These are phyloP conservation scores for Cicer chorassanicum DNA, from an alignment of 306 rosid species.

Conservation along the genomic window DNA sequence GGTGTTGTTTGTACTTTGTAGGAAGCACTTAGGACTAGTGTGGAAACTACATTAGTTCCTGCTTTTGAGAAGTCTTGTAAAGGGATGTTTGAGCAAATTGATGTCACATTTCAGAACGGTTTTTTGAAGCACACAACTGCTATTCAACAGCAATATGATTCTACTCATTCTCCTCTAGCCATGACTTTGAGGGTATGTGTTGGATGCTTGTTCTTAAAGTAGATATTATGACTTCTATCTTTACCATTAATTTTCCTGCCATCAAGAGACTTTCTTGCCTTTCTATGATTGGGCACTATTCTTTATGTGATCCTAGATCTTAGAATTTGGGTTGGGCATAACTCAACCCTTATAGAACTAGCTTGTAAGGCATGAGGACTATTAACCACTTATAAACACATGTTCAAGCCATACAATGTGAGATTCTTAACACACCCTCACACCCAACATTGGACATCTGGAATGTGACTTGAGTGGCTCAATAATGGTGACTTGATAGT, in stretches of 20 bases:
- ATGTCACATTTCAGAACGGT: conserved; percentile 67
- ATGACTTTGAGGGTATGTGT: conserved; percentile 67
- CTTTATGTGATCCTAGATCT: not conserved
- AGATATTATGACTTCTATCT: conserved; percentile 10
- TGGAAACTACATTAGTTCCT: conserved; percentile 70
- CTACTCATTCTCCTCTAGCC: conserved; percentile 68
- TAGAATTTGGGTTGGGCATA: too few species aligned
- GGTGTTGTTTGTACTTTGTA: conserved; percentile 45
- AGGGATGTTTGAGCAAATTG: conserved; percentile 74
- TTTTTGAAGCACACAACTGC: conserved; percentile 56
- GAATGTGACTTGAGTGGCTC: too few species aligned
- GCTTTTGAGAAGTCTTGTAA: conserved; percentile 72
- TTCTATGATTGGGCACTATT: not conserved
- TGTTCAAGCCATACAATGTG: too few species aligned
- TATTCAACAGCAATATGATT: conserved; percentile 70
- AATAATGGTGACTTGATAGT: too few species aligned
- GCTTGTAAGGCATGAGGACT: too few species aligned
- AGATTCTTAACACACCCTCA: too few species aligned
- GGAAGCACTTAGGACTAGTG: conserved; percentile 68
- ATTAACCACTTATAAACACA: too few species aligned
- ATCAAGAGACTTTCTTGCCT: not conserved
- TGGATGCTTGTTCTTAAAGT: conserved; percentile 36
- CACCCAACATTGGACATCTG: too few species aligned
- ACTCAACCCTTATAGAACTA: too few species aligned
- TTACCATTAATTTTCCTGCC: conserved; percentile 2